Base-by-base conservation (phyloP, 1,139 yeast species). In the Debaryomyces sp. region DNA sequence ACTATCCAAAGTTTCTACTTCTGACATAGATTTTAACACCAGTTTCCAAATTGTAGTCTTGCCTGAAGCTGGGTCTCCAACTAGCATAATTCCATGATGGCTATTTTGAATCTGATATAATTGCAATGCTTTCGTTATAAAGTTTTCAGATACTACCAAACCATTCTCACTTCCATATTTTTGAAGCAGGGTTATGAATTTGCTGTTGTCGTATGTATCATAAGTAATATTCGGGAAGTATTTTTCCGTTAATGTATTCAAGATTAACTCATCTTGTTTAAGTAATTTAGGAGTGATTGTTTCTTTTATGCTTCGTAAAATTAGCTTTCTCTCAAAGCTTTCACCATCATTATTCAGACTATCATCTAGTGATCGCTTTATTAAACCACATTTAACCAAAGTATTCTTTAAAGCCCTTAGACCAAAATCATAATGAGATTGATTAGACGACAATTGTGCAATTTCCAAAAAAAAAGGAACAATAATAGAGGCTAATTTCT, bases 361-460 rank as follows among this genome's bases (percentile, higher is more conserved):
- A 4, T 45, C 44, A 9, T 44, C 34, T 7, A 18, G 26, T n/a
- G 48, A 33, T 43, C 82, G 62, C 51, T 73, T 76, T 4, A 82
- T 61, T 13, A 62, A 57, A 0, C 94, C 92, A 57, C 92, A 84
- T 48, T 78, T 76, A 4, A 73, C 65, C 38, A 92, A 66, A 0
- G 86, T 82, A 41, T 82, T 76, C 60, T 91, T 92, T 48, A 92
- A 65, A 0, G 96, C 85, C 50, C 97, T 75, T 38, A 92, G 71
- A 0, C 98, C 97, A 75, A 94, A 94, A 59, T 94, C 97, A 59
- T 94, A 94, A 62, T 92, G 98, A 2, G 68, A 60, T 60, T 90
- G 97, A 0, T 55, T 33, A 0, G 89, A 76, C 9, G 82, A 66
- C 0, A 53, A 44, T 0, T 27, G 21, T 5, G 64, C 61, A 27